A percentile compares a stretch with the other conserved stretches of the same genome.
Evolutionary conservation across 2,329 filamentous ascomycete genomes (phyloP).

Genomic region (Didymellaceae sp.): DNA sequence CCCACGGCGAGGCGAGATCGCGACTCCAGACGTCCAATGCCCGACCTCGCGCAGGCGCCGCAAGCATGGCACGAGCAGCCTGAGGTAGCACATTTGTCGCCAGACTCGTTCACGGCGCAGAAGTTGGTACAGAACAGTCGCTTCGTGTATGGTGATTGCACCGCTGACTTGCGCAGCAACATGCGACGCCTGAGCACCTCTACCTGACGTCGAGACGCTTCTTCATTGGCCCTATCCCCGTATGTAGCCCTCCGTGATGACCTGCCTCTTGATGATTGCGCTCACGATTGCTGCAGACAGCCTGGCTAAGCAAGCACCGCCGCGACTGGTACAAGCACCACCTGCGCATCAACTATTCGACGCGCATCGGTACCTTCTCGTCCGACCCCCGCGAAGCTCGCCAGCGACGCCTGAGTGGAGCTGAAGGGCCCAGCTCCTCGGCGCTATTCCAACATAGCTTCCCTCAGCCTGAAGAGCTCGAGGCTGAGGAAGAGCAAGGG

Average conservation of each 20-base stretch:
- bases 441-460: constrained; percentile 51
- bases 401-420: constrained; percentile 51
- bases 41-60: constrained; percentile 28
- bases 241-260: constrained; percentile 28
- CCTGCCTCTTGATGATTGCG: constrained; percentile 2
- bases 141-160: background rate
- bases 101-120: constrained; percentile 61
- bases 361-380: constrained; percentile 58
- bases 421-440: constrained; percentile 50
- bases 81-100: constrained; percentile 47
- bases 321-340: constrained; percentile 68
- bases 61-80: constrained; percentile 45
- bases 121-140: constrained; percentile 53
- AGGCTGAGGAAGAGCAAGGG: constrained; percentile 37
- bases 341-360: constrained; percentile 53
- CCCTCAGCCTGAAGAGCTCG: constrained; percentile 49
- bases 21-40: constrained; percentile 36
- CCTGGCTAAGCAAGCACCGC: constrained; percentile 68
- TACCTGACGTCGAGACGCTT: constrained; percentile 66
- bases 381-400: constrained; percentile 54
- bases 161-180: constrained; percentile 53
- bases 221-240: constrained; percentile 70
- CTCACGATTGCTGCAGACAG: constrained; percentile 50
- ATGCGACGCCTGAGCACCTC: constrained; percentile 67
- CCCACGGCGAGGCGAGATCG: constrained; percentile 19